These are phyloP conservation scores for Geranium incanum DNA, from an alignment of 441 rosid species.

Conservation along the genomic window DNA sequence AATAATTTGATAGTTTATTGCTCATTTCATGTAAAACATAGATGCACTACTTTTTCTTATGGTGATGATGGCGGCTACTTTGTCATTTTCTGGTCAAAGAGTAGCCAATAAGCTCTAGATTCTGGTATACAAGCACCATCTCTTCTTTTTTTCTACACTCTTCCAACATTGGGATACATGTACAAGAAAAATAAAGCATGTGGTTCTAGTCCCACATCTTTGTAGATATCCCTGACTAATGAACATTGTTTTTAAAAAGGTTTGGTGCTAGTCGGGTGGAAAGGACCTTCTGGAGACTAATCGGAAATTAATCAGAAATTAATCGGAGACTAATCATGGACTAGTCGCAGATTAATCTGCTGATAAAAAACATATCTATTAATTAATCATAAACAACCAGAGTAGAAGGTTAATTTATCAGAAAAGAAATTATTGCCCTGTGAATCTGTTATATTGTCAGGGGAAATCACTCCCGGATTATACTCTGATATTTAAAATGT, in stretches of 20 bases:
- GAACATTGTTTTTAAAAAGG: too few species aligned
- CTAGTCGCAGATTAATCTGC: neutral
- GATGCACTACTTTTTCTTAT: neutral
- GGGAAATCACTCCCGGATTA: neutral
- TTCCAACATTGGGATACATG: neutral
- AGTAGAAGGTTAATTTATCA: neutral
- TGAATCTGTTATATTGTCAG: neutral
- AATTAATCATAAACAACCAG: neutral
- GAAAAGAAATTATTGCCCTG: neutral
- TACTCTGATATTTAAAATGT: neutral
- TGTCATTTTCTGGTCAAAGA: slow-evolving; percentile 3
- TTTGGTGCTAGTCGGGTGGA: too few species aligned
- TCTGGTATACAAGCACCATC: neutral
- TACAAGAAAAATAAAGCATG: neutral
- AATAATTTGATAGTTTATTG: neutral
- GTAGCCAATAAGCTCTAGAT: neutral
- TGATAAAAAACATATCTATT: neutral
- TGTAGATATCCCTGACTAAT: neutral
- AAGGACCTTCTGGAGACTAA: too few species aligned
- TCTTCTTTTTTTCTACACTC: neutral
- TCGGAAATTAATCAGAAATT: too few species aligned
- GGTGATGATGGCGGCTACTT: neutral
- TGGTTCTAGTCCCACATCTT: neutral
- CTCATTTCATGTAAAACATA: slow-evolving; percentile 1
- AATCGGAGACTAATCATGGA: too few species aligned